Evolutionary conservation across 2,329 filamentous ascomycete species (phyloP).

Genomic region (Trichoderma guizhouense): DNA sequence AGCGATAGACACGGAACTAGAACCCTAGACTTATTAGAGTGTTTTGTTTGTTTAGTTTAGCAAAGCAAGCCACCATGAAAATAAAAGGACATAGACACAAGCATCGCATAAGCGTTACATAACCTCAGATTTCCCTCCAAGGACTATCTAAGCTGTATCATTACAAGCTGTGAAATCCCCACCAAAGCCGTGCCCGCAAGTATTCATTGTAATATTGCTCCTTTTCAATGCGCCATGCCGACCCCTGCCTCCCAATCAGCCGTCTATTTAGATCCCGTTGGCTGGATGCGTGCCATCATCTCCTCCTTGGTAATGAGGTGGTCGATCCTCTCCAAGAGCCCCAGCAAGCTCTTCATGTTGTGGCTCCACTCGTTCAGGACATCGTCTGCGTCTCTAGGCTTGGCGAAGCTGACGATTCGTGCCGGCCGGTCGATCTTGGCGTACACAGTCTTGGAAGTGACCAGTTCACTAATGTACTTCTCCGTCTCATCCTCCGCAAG

Average conservation of each 20-base stretch:
- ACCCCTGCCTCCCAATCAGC: conserved; percentile 3
- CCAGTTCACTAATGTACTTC: conserved; percentile 96
- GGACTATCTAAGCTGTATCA: conserved; percentile 36
- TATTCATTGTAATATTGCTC: neutral
- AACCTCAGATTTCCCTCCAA: conserved; percentile 27
- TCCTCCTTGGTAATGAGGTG: conserved; percentile 99
- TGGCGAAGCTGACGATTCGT: conserved; percentile 87
- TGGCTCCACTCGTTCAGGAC: conserved; percentile 97
- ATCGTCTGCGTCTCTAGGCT: conserved; percentile 91
- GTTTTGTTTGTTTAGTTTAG: conserved; percentile 19
- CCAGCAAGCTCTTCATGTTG: conserved; percentile 92
- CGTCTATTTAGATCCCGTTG: conserved; percentile 43
- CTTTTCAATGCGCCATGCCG: conserved; percentile 1
- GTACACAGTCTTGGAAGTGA: conserved; percentile 96
- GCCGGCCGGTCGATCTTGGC: conserved; percentile 96
- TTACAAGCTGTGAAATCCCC: conserved; percentile 28
- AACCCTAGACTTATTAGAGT: neutral
- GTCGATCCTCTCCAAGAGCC: conserved; percentile 84
- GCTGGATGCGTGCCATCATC: conserved; percentile 98
- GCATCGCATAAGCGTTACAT: conserved; percentile 29
- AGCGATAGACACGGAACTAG: conserved; percentile 18
- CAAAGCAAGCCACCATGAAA: conserved; percentile 21
- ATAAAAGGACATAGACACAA: conserved; percentile 26
- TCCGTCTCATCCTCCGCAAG: conserved; percentile 94
- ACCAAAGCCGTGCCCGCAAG: conserved; percentile 12